A percentile compares a stretch with the other conserved stretches of the same genome.
Evolutionary conservation across 345 rosid genomes (phyloP).

Genomic region (Xanthoceras sorbifolium): DNA sequence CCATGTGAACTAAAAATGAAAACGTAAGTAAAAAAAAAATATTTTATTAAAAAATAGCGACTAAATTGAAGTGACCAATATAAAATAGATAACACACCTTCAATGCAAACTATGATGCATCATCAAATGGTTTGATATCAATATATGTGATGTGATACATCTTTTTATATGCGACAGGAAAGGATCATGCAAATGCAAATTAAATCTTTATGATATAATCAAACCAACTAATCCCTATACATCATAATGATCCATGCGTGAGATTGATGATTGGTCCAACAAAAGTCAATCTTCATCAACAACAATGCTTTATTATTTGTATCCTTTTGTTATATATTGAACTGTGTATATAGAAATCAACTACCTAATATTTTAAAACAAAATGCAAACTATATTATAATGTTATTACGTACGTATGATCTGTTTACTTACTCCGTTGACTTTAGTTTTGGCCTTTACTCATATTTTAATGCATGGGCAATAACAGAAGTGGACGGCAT

Average conservation of each 20-base stretch:
- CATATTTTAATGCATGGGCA: not conserved
- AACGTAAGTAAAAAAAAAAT: too few relatives aligned
- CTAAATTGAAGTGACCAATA: too few relatives aligned
- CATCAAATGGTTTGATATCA: too few relatives aligned
- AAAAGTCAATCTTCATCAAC: not conserved
- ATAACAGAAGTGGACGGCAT: not conserved
- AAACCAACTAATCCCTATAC: not conserved
- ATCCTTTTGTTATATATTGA: not conserved
- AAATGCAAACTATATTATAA: not conserved
- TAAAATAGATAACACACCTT: too few relatives aligned
- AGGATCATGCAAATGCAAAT: too few relatives aligned
- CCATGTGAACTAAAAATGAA: too few relatives aligned
- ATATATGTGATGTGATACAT: too few relatives aligned
- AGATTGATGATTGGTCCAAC: not conserved
- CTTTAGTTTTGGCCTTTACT: slow-evolving; percentile 18
- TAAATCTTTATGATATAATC: too few relatives aligned
- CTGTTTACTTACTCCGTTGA: slow-evolving; percentile 32
- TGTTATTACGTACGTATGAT: not conserved
- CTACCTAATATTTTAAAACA: not conserved
- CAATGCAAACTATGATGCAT: too few relatives aligned
- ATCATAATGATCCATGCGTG: not conserved
- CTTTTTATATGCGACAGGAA: too few relatives aligned
- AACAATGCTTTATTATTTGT: not conserved
- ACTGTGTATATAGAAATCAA: not conserved
- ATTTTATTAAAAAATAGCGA: too few relatives aligned